phyloP scores from a whole-genome alignment of 2,329 filamentous ascomycete genomes.

The Colletotrichum paranaense region DNA sequence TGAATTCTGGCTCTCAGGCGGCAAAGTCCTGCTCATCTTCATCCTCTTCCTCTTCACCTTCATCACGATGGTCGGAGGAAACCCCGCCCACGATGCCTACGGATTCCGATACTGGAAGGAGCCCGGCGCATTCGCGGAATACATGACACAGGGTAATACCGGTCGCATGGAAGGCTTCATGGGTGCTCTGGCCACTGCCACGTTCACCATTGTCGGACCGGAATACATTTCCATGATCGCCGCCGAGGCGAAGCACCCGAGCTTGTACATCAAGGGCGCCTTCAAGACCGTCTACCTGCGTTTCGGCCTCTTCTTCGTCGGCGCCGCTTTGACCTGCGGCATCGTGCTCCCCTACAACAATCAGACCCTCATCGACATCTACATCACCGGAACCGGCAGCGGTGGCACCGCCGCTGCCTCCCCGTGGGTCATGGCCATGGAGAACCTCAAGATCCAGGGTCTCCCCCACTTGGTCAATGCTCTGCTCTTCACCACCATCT shows the following conservation, averaged over 20 bases:
- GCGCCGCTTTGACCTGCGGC: conserved; percentile 74
- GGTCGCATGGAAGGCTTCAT: conserved; percentile 80
- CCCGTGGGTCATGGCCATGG: conserved; percentile 75
- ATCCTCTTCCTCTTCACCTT: conserved; percentile 75
- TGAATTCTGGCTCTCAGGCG: conserved; percentile 66
- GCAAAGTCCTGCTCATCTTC: conserved; percentile 66
- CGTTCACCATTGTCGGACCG: conserved; percentile 72
- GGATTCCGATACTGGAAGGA: conserved; percentile 37
- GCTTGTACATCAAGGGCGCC: conserved; percentile 69
- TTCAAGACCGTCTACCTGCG: conserved; percentile 72
- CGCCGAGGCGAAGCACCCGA: conserved; percentile 73
- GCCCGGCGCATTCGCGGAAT: conserved; percentile 33
- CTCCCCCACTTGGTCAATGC: conserved; percentile 76
- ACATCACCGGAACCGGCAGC: conserved; percentile 61
- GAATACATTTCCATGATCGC: conserved; percentile 75
- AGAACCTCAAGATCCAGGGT: conserved; percentile 68
- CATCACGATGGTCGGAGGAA: conserved; percentile 43
- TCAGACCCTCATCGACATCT: conserved; percentile 61
- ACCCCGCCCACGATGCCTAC: conserved; percentile 39
- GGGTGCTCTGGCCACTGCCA: conserved; percentile 73
- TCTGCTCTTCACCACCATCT: conserved; percentile 67
- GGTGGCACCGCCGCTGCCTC: conserved; percentile 47
- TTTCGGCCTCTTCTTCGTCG: conserved; percentile 59
- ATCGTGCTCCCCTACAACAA: conserved; percentile 76
- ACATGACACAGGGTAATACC: conserved; percentile 57